Base-by-base conservation (phyloP, 306 rosid species). In the Gillenia trifoliata region DNA sequence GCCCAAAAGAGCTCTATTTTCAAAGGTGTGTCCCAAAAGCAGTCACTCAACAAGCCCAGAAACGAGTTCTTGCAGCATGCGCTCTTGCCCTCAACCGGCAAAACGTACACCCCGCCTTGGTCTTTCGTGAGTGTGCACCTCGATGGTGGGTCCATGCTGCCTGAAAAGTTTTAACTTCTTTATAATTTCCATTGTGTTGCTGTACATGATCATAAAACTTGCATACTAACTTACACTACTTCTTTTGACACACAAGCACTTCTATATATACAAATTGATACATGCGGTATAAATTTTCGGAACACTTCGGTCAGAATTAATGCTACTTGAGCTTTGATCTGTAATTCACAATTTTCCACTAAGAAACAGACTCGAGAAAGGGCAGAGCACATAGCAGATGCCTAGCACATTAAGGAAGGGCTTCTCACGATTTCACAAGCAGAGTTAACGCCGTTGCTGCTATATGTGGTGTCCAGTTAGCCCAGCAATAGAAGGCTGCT, bases 401-500 rank as follows among this genome's bases (percentile, higher is more conserved):
- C 77, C 8, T 73, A 84, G 76, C 89, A 81, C 89, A 85, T 89
- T 61, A 93, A 89, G 23, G 91, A 30, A 93, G 90, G 68, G 98
- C 98, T 79, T n/a, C n/a, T 93, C 98, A 4, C 98, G 96, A 56
- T 84, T 86, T 26, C 90, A 97, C 98, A 1, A 93, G 87, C 79
- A 93, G 79, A 84, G 89, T 91, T 76, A 93, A 77, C 20, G 96
- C 87, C 0, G 97, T 86, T 9, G 98, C 97, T 65, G 98, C 97
- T 36, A 93, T n/a, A n/a, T 91, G 82, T 87, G 97, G 78, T 91
- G 88, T 66, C 96, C 98, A 0, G 89, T 89, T 84, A 93, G 59
- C 66, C 97, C 98, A 0, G 97, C 94, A 66, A 87, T 79, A 29
- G 88, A 80, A 75, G 91, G 92, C 73, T 93, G 97, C 78, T 93